These are phyloP conservation scores for Cladosporium halotolerans DNA, from an alignment of 2,329 filamentous ascomycete species.

Conservation along the genomic window DNA sequence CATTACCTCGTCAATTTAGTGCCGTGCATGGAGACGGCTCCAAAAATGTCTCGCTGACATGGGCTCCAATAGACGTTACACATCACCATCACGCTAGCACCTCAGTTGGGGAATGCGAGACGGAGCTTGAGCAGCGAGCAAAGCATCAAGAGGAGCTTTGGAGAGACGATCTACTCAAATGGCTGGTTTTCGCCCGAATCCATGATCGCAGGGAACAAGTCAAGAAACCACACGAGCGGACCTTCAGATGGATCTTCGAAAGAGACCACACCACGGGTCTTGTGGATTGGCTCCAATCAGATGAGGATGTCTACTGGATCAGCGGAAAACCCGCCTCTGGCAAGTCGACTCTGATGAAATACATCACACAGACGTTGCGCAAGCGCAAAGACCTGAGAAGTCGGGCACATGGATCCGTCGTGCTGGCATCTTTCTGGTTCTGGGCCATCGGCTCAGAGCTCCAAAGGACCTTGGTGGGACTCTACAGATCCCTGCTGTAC, in stretches of 20 bases:
- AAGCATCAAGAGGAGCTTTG: not conserved
- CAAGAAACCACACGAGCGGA: not conserved
- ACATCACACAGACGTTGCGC: not conserved
- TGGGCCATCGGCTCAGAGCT: not conserved
- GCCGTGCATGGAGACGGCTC: too few species aligned
- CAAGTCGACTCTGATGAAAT: conserved; percentile 1
- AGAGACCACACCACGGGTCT: not conserved
- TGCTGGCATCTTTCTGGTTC: not conserved
- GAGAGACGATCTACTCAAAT: not conserved
- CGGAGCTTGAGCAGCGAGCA: not conserved
- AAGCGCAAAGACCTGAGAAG: not conserved
- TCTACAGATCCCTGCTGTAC: not conserved
- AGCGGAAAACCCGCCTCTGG: not conserved
- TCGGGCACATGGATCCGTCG: not conserved
- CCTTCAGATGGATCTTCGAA: not conserved
- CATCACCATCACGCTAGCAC: not conserved
- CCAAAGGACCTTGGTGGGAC: not conserved
- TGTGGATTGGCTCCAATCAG: not conserved
- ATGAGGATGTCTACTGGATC: not conserved
- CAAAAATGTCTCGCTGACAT: too few species aligned
- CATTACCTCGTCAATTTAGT: too few species aligned
- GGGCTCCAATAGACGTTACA: not conserved
- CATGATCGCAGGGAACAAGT: not conserved
- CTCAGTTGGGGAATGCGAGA: not conserved
- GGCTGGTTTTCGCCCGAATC: not conserved